Conservation (phyloP, 2,329 filamentous ascomycete genomes). For the Trichophyton schoenleinii region DNA sequence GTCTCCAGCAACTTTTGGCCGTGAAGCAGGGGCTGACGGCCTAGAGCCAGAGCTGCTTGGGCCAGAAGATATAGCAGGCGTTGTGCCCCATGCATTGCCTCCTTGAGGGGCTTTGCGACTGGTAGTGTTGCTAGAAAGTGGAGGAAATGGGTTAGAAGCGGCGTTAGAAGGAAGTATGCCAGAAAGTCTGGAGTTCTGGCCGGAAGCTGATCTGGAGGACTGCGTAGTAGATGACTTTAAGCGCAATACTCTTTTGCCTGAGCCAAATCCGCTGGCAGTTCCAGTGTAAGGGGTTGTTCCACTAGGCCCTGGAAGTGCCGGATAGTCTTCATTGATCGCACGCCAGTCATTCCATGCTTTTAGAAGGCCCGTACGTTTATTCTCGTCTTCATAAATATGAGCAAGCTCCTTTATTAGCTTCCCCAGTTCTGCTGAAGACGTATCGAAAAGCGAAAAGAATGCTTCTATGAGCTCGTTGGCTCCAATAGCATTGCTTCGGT, state of each 20-base stretch:
- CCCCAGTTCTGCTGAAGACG: constrained; percentile 65
- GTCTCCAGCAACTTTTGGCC: constrained; percentile 19
- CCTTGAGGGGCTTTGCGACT: constrained; percentile 15
- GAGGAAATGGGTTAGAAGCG: constrained; percentile 34
- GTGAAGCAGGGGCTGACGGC: constrained; percentile 15
- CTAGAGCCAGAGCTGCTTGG: constrained; percentile 20
- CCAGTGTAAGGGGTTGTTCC: constrained; percentile 50
- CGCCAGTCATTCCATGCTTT: constrained; percentile 92
- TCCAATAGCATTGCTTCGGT: constrained; percentile 54
- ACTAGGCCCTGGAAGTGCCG: constrained; percentile 64
- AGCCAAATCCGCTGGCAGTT: constrained; percentile 45
- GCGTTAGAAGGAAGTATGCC: constrained; percentile 20
- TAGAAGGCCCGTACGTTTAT: constrained; percentile 59
- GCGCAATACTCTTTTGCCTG: constrained; percentile 49
- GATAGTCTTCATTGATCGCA: constrained; percentile 91
- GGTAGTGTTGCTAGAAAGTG: constrained; percentile 22
- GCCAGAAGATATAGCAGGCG: constrained; percentile 16
- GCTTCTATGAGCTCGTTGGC: constrained; percentile 70
- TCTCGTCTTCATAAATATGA: constrained; percentile 76
- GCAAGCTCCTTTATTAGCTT: constrained; percentile 84
- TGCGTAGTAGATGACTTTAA: constrained; percentile 58
- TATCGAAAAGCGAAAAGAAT: constrained; percentile 79
- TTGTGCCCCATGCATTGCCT: constrained; percentile 16
- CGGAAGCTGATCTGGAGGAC: constrained; percentile 50
- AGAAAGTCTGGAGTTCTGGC: constrained; percentile 44